Base-by-base conservation (phyloP, 306 rosid species). In the Quillaja saponaria region DNA sequence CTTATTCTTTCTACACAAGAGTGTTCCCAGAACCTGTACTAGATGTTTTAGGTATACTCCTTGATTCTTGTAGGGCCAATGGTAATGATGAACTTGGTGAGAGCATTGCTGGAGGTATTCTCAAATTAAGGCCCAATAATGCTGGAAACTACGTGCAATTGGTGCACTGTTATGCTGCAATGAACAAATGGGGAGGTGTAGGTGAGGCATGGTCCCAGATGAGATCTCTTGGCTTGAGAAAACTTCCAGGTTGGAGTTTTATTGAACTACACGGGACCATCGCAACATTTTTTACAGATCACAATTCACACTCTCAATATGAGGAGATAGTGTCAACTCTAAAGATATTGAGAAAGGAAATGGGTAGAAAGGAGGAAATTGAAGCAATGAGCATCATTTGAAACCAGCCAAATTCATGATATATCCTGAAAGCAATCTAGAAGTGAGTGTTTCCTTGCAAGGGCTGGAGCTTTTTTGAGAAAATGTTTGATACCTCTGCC, bases 201-300 rank as follows among this genome's bases (percentile, higher is more conserved):
- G 84, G 86, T 16, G 85, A 85, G 78, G 72, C 77, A 55, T 85
- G 86, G 94, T 62, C 69, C 67, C 81, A 81, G 72, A 88, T 88
- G 94, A 85, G 81, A 69, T 81, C 81, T 72, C 84, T 83, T 15
- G 96, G 94, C 51, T 66, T 85, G 84, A 81, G 72, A 52, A 88
- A 88, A 68, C 61, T 83, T 41, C 96, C 96, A 34, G 96, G 94
- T 3, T 88, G 94, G 96, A 88, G 96, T 72, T 85, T 65, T 63
- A 68, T 81, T 38, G 86, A 83, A 68, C 52, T 83, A 63, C 76
- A 88, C 49, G 88, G 96, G 58, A 64, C 50, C 40, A 77, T 83
- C 58, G 84, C 82, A 39, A 83, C 86, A 21, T 88, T 83, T 77
- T 81, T 77, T 72, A 79, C 86, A 0, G 75, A 74, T 51, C 94